Evolutionary conservation across 306 rosid genomes (phyloP).

Genomic region (Fragaria iinumae): DNA sequence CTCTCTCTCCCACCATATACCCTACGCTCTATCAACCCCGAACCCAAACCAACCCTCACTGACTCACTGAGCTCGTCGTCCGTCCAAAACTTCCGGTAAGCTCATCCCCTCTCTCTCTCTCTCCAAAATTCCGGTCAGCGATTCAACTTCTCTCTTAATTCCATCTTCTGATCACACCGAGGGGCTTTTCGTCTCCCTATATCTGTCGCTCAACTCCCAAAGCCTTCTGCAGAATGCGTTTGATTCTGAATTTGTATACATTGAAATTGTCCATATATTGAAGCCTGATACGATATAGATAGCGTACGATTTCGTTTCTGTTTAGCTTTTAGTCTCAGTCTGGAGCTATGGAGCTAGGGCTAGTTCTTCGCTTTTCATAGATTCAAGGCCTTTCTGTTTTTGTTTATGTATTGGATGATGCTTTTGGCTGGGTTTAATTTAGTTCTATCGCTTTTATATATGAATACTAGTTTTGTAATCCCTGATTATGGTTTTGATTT

Average conservation of each 20-base stretch:
- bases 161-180: neutral
- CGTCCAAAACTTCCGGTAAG: slow-evolving; percentile 5
- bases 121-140: neutral
- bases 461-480: neutral
- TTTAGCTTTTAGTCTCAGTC: neutral
- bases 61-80: slow-evolving; percentile 13
- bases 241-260: neutral
- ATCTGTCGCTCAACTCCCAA: neutral
- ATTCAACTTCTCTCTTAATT: neutral
- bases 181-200: neutral
- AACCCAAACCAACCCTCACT: neutral
- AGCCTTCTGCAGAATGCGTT: slow-evolving; percentile 2
- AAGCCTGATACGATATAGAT: neutral
- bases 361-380: neutral
- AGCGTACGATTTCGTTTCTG: neutral
- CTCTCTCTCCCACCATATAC: neutral
- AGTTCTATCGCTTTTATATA: neutral
- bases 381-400: neutral
- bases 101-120: neutral
- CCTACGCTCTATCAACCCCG: neutral
- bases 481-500: neutral
- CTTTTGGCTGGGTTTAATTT: neutral
- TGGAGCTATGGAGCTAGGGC: slow-evolving; percentile 13
- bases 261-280: neutral
- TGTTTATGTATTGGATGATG: neutral